Conservation (phyloP, 495 filamentous ascomycete genomes). For the Neurospora pannonica region DNA sequence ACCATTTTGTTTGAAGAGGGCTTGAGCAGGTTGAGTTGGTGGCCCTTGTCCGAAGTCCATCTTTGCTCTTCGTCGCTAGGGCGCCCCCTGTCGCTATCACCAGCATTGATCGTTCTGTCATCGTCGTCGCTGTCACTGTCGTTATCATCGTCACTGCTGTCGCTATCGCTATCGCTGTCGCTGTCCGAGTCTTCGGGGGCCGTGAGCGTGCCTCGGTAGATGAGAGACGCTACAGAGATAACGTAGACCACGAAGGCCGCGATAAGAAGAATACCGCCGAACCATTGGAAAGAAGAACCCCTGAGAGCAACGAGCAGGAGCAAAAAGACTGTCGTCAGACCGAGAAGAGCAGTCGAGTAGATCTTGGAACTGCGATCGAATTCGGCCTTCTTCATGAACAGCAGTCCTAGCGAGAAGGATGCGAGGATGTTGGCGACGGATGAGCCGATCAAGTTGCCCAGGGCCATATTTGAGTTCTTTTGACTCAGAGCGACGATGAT, state of each 20-base stretch:
- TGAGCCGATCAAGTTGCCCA: constrained; percentile 49
- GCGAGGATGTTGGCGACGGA: constrained; percentile 48
- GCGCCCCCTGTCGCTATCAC: constrained; percentile 25
- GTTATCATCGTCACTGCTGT: constrained; percentile 18
- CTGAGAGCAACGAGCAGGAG: constrained; percentile 23
- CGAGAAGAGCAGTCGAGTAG: constrained; percentile 32
- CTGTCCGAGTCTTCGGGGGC: constrained; percentile 25
- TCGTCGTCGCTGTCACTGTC: constrained; percentile 11
- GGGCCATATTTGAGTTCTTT: constrained; percentile 37
- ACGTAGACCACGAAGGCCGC: constrained; percentile 39
- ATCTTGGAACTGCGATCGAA: constrained; percentile 42
- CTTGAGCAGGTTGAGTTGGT: neutral
- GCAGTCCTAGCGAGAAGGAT: constrained; percentile 44
- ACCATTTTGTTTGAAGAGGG: neutral
- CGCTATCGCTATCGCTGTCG: constrained; percentile 19
- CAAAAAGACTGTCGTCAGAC: constrained; percentile 28
- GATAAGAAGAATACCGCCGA: constrained; percentile 32
- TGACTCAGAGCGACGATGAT: constrained; percentile 39
- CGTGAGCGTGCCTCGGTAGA: constrained; percentile 33
- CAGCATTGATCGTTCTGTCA: constrained; percentile 3
- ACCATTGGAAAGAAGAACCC: neutral
- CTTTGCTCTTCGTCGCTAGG: neutral
- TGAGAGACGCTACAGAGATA: constrained; percentile 34
- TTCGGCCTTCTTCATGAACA: constrained; percentile 25
- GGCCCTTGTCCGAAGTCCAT: neutral